Evolutionary conservation across 805 yeast species (phyloP).

Genomic region (Saccharomycopsis schoenii): DNA sequence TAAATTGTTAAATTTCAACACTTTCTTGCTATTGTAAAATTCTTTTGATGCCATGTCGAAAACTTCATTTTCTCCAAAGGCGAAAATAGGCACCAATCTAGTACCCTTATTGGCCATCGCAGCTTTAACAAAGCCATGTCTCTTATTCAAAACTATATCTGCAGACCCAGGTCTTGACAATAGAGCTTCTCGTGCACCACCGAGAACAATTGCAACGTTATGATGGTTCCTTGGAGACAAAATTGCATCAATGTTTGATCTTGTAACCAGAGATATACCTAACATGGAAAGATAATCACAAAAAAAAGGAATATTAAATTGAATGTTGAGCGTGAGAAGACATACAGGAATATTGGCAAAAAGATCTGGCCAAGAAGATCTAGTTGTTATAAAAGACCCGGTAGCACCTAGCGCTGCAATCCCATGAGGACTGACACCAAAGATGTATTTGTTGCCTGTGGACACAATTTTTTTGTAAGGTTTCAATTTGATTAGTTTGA

Average conservation of each 20-base stretch:
- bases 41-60: conserved; percentile 33
- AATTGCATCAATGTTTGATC: conserved; percentile 55
- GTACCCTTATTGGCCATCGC: conserved; percentile 77
- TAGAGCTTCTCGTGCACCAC: conserved; percentile 91
- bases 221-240: conserved; percentile 45
- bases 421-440: conserved; percentile 96
- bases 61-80: conserved; percentile 81
- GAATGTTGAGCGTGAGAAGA: conserved; percentile 70
- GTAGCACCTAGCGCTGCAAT: conserved; percentile 87
- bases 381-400: conserved; percentile 77
- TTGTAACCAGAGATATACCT: conserved; percentile 81
- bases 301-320: conserved; percentile 75
- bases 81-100: conserved; percentile 75
- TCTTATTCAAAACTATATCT: conserved; percentile 60
- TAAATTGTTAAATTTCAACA: conserved; percentile 55
- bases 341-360: conserved; percentile 83
- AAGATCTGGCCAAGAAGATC: conserved; percentile 51
- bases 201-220: conserved; percentile 83
- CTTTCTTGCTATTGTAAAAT: conserved; percentile 27
- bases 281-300: conserved; percentile 74
- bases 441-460: conserved; percentile 68
- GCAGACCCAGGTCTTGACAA: conserved; percentile 48
- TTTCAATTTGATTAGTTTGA: neutral
- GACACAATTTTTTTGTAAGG: conserved; percentile 11
- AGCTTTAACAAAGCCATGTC: conserved; percentile 83